phyloP scores from a whole-genome alignment of 139 green algal genomes.

The Nannochloris sp. region DNA sequence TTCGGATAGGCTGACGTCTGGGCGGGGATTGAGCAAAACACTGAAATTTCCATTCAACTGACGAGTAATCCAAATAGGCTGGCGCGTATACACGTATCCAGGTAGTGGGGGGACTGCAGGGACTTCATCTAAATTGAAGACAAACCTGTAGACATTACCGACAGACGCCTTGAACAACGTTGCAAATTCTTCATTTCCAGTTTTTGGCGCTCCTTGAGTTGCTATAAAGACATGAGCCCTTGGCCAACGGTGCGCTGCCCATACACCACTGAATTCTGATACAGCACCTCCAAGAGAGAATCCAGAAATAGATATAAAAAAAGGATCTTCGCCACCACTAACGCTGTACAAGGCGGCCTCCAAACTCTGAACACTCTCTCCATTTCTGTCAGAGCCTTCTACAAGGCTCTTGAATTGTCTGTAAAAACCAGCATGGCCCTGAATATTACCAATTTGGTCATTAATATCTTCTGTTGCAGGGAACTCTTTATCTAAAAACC shows the following conservation, averaged over 20 bases:
- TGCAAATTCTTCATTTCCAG: background rate
- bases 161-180: background rate
- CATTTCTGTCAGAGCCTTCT: background rate
- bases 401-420: slow-evolving; percentile 2
- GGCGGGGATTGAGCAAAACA: no score
- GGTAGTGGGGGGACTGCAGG: background rate
- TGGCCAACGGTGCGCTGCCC: slow-evolving; percentile 7
- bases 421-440: slow-evolving; percentile 14
- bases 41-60: no score
- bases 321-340: background rate
- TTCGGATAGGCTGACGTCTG: no score
- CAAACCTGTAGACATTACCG: background rate
- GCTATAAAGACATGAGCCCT: background rate
- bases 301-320: background rate
- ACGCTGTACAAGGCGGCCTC: slow-evolving; percentile 6
- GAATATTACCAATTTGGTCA: background rate
- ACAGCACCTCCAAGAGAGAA: slow-evolving; percentile 7
- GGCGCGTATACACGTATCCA: background rate
- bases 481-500: background rate
- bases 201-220: slow-evolving; percentile 2
- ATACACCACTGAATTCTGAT: slow-evolving; percentile 1
- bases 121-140: background rate
- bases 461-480: background rate
- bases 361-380: background rate
- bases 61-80: background rate